phyloP scores from a whole-genome alignment of 345 rosid species.

The Kernera saxatilis region DNA sequence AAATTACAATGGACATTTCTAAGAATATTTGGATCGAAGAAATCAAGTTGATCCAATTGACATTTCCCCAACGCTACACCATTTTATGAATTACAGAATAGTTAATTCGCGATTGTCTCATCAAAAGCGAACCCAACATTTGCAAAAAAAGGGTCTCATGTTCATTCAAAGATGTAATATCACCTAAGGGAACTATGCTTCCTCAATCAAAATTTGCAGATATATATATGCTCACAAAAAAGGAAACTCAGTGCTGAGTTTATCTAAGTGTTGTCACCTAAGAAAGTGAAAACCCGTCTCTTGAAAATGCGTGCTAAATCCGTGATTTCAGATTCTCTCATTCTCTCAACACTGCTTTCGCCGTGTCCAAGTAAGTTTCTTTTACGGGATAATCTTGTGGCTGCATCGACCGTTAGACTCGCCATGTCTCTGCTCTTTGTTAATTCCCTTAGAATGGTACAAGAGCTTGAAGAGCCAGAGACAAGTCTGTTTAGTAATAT shows the following conservation, averaged over 20 bases:
- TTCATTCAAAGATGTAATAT: not conserved
- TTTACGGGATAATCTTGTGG: slow-evolving; percentile 57
- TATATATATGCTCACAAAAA: not conserved
- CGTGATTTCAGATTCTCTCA: slow-evolving; percentile 53
- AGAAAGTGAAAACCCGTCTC: slow-evolving; percentile 57
- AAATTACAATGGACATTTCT: no score
- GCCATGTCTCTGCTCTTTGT: slow-evolving; percentile 77
- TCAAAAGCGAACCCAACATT: not conserved
- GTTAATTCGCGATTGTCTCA: not conserved
- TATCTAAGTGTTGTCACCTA: slow-evolving; percentile 39
- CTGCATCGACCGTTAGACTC: slow-evolving; percentile 62
- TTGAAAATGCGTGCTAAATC: slow-evolving; percentile 63
- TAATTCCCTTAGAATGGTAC: slow-evolving; percentile 44
- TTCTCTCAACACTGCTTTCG: slow-evolving; percentile 33
- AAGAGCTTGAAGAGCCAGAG: slow-evolving; percentile 53
- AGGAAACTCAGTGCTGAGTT: not conserved
- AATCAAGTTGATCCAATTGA: no score
- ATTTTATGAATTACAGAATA: no score
- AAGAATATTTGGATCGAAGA: no score
- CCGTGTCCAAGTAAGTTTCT: slow-evolving; percentile 23
- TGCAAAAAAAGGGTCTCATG: not conserved
- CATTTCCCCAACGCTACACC: no score
- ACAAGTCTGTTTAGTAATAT: slow-evolving; percentile 79
- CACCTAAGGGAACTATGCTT: not conserved
- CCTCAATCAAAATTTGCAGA: not conserved